Evolutionary conservation across 345 rosid genomes (phyloP), one percentile per base, ranked within the genome.

Genomic region (Eucalyptus curtisii): DNA sequence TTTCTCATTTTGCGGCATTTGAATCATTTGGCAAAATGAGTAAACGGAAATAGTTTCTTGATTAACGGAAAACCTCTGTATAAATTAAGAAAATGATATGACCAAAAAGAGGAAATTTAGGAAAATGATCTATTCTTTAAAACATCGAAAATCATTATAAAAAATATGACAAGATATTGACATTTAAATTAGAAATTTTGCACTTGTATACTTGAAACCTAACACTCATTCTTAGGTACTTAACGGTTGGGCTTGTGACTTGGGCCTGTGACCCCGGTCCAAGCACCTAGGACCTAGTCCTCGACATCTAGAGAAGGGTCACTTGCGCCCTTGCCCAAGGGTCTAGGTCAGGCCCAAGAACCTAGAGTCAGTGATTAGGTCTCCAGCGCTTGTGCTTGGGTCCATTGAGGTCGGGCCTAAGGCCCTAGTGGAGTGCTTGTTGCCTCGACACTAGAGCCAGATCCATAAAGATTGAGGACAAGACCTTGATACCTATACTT

Each of bases 271-370:
- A 55, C 61, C 59, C 2, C 1, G 3, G 3, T 55, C 61, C 1
- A 22, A 22, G 27, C 5, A 0, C 61, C 5, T 4, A 55, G 25
- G 61, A 8, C 27, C 19, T 22, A 2, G 61, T 55, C 27, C 1
- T 8, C 1, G 0, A 4, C 61, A 0, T 55, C 61, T 1, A 22
- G 1, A 55, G 0, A 22, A 1, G 11, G 61, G 27, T 55, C 61
- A 55, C 61, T 4, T 22, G 27, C 3, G 10, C 57, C 57, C 5
- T 53, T 20, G 49, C 49, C 49, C 3, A 47, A 9, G 49, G 10
- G 12, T 47, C 12, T 10, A 10, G 57, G 57, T 17, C 4, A 3
- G 10, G 25, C 57, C 2, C 5, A 1, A 53, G 57, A 53, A 20
- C 24, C 10, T 52, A 1, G 59, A 20, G 27, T 53, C 10, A 1